A percentile compares a stretch with the other conserved stretches of the same genome.
Conservation (phyloP, 345 rosid genomes). For the Mangifera indica region DNA sequence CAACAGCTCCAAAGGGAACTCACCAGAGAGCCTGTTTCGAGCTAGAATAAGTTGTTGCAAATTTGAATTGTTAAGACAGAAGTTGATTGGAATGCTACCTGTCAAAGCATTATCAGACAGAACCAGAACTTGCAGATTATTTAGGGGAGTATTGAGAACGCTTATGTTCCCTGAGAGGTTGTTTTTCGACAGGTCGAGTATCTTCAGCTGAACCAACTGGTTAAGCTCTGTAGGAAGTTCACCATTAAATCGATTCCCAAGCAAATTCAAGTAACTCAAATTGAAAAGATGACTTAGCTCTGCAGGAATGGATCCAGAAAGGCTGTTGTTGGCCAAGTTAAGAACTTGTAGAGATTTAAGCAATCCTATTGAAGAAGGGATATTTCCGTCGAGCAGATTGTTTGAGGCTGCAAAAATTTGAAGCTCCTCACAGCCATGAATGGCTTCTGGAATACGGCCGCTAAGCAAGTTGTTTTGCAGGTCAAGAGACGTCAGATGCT, state of each 20-base stretch:
- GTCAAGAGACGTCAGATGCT: constrained; percentile 43
- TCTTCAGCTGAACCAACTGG: constrained; percentile 45
- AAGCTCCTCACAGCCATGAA: constrained; percentile 49
- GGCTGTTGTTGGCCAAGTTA: constrained; percentile 72
- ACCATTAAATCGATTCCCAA: constrained; percentile 55
- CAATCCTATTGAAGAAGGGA: constrained; percentile 54
- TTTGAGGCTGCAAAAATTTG: constrained; percentile 47
- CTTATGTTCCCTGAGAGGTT: constrained; percentile 61
- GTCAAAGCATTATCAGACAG: constrained; percentile 51
- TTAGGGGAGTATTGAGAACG: constrained; percentile 38
- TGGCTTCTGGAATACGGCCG: constrained; percentile 61
- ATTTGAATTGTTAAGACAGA: constrained; percentile 52
- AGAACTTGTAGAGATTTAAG: constrained; percentile 51
- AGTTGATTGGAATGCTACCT: constrained; percentile 51
- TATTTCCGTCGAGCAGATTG: constrained; percentile 66
- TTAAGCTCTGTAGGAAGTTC: constrained; percentile 57
- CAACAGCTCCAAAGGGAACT: constrained; percentile 57
- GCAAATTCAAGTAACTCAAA: constrained; percentile 56
- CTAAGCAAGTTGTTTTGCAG: constrained; percentile 57
- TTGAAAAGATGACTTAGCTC: constrained; percentile 54
- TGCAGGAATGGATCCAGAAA: constrained; percentile 61
- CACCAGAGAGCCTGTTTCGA: constrained; percentile 56
- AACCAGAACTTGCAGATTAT: constrained; percentile 44
- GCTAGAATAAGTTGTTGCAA: constrained; percentile 51
- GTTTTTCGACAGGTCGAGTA: constrained; percentile 65